Percentiles rank a stretch among this genome's conserved stretches.
These are phyloP conservation scores for Coemansia sp. DNA, from an alignment of 192 early-diverging fungal species.

Conservation along the genomic window DNA sequence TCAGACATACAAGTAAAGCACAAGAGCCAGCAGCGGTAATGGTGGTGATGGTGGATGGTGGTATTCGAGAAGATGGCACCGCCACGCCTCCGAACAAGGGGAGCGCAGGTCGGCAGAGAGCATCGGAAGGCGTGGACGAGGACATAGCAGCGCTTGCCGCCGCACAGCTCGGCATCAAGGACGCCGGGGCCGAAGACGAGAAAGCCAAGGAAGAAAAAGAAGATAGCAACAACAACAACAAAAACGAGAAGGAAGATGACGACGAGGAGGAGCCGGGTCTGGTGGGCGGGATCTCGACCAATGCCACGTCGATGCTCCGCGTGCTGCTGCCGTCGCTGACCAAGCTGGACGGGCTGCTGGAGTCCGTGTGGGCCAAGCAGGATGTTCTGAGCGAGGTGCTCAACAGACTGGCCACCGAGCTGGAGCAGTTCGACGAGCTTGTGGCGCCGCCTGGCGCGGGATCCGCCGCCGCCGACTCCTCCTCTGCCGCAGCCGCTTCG, in stretches of 20 bases:
- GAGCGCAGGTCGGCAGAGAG: background rate
- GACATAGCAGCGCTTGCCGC: constrained; percentile 5
- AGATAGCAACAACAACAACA: background rate
- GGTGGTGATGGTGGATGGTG: too few species aligned
- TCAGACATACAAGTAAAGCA: too few species aligned
- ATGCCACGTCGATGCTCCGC: constrained; percentile 45
- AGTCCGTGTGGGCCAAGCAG: constrained; percentile 47
- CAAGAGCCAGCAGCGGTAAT: too few species aligned
- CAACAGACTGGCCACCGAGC: constrained; percentile 38
- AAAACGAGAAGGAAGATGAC: constrained; percentile 1
- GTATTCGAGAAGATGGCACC: too few species aligned
- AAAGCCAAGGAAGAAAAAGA: background rate
- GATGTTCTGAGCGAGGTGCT: constrained; percentile 46
- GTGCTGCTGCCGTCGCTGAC: constrained; percentile 48
- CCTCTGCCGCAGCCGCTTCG: background rate
- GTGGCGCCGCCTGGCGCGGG: constrained; percentile 19
- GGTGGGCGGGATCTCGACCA: constrained; percentile 8
- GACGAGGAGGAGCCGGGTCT: background rate
- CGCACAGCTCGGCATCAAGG: constrained; percentile 3
- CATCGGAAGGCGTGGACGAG: background rate
- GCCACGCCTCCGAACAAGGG: background rate
- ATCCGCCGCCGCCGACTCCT: background rate
- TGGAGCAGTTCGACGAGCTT: constrained; percentile 53
- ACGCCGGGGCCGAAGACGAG: constrained; percentile 9
- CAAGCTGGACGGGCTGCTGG: constrained; percentile 35